phyloP scores from a whole-genome alignment of 208 protist species.

The Crithidia expoeki region DNA sequence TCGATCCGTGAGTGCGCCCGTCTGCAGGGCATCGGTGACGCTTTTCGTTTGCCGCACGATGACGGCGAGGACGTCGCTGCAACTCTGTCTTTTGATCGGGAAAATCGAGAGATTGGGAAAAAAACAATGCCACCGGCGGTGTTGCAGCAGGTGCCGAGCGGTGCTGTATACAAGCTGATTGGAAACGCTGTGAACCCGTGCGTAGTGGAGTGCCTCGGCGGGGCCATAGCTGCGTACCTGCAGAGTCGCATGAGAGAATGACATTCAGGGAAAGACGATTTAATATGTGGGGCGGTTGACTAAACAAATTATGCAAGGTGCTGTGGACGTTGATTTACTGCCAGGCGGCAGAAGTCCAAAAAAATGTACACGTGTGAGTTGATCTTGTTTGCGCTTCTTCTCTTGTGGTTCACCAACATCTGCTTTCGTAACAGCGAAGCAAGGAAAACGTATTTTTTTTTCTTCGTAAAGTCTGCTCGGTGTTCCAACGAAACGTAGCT shows the following conservation, averaged over 20 bases:
- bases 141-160: conserved; percentile 27
- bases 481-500: too few relatives aligned
- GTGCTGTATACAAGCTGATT: conserved; percentile 67
- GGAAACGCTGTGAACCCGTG: conserved; percentile 84
- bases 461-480: too few relatives aligned
- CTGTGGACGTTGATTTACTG: too few relatives aligned
- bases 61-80: neutral
- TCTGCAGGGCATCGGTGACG: conserved; percentile 69
- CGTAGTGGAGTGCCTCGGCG: conserved; percentile 51
- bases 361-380: too few relatives aligned
- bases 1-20: conserved; percentile 78
- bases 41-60: conserved; percentile 43
- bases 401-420: too few relatives aligned
- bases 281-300: too few relatives aligned
- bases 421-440: too few relatives aligned
- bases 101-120: neutral
- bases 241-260: neutral
- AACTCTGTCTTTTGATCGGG: neutral
- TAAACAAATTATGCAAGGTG: too few relatives aligned
- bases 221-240: conserved; percentile 15
- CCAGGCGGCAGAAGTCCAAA: too few relatives aligned
- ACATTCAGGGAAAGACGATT: too few relatives aligned
- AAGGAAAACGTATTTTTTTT: too few relatives aligned
- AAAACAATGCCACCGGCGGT: conserved; percentile 1
- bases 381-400: too few relatives aligned